Evolutionary conservation across 768 basidiomycete genomes (phyloP), one percentile per base, ranked within the genome.

Genomic region (Pulveroboletus sp.): DNA sequence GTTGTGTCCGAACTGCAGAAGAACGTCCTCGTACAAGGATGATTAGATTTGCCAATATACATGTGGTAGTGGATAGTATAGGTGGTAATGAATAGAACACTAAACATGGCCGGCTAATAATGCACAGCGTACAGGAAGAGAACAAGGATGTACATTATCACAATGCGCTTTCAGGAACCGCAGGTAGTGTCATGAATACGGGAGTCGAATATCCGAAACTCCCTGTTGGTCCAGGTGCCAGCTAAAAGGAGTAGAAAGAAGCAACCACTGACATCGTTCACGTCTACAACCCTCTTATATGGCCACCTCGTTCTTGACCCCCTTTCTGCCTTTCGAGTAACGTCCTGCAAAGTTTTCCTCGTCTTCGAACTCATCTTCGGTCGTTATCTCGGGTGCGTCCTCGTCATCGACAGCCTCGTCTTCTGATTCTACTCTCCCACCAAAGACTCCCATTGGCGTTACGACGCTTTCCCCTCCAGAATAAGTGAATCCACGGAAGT

Each of bases 401-500:
- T 79, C 77, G 8, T 82, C 81, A 12, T 76, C 79, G 23, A 79
- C 72, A 45, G 63, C 72, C 31, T 69, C 67, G 6, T 71, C 70
- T n/a, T 74, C 72, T n/a, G 50, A 45, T 4, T 62, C 64, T 22
- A 30, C 32, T 34, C 64, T 56, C 58, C 59, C 55, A 47, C 68
- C 63, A 43, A 76, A 61, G 36, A 73, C 58, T 6, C 76, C 76
- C 44, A 70, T 69, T n/a, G 73, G 68, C 11, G 71, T 73, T 6
- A 74, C 65, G 26, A 87, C 67, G 48, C 82, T 83, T 71, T 87
- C 85, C 22, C 83, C 84, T 43, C 86, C 87, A 24, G 82, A 83
- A 63, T 85, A 91, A 8, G 89, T 94, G 76, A 98, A 98, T 17
- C 95, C 95, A 39, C 86, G 79, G 69, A 98, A 98, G 65, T 96